Conservation (phyloP, 345 rosid genomes). For the Citrus maxima region DNA sequence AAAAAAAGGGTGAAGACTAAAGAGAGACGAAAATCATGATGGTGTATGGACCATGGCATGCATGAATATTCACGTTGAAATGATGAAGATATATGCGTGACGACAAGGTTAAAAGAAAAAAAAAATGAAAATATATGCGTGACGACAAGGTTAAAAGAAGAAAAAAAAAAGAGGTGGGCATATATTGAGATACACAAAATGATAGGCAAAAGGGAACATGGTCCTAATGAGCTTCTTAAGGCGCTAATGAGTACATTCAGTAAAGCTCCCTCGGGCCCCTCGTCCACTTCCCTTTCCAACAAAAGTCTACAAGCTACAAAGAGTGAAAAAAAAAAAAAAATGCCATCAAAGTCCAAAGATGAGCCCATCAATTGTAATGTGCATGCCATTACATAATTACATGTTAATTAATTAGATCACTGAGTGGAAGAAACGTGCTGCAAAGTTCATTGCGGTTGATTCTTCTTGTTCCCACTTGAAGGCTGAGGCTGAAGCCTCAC, state of each 20-base stretch:
- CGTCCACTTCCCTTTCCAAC: not conserved
- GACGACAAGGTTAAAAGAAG: not conserved
- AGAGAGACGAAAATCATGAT: not conserved
- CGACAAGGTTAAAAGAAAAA: not conserved
- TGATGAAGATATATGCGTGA: slow-evolving; percentile 1
- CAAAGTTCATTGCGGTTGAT: not conserved
- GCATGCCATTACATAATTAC: not conserved
- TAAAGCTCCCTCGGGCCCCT: not conserved
- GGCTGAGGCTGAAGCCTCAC: not conserved
- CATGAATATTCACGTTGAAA: not conserved
- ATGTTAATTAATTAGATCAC: not conserved
- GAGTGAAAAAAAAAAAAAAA: too few species aligned
- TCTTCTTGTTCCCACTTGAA: slow-evolving; percentile 2
- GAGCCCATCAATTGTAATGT: not conserved
- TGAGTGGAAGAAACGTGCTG: slow-evolving; percentile 5
- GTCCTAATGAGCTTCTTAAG: not conserved
- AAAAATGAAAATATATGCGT: not conserved
- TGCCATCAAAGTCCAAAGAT: too few species aligned
- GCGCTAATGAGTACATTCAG: not conserved
- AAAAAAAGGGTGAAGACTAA: not conserved
- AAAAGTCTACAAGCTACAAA: not conserved
- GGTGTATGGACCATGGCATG: not conserved
- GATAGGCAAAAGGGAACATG: not conserved
- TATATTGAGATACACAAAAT: slow-evolving; percentile 12
- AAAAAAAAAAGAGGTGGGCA: too few species aligned